A percentile compares a stretch with the other conserved stretches of the same genome.
phyloP scores from a whole-genome alignment of 2,329 filamentous ascomycete species.

The Alternaria postmessia region DNA sequence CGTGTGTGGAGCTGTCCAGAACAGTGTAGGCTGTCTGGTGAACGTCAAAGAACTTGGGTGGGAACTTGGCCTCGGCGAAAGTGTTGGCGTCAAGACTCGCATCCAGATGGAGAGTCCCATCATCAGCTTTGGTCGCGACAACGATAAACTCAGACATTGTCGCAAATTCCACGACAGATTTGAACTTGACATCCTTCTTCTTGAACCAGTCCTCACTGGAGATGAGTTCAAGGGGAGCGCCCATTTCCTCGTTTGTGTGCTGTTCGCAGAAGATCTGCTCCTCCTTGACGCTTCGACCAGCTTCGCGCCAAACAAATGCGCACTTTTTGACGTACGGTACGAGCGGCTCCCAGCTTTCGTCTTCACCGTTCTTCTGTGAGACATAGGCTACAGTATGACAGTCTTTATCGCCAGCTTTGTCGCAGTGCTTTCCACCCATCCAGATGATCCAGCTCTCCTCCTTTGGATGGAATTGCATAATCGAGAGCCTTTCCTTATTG shows the following conservation, averaged over 20 bases:
- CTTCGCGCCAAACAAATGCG: conserved; percentile 79
- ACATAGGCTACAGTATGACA: conserved; percentile 80
- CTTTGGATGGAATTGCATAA: conserved; percentile 82
- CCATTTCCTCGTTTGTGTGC: conserved; percentile 67
- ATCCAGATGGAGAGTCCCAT: conserved; percentile 76
- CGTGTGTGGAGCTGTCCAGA: conserved; percentile 91
- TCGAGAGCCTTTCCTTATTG: conserved; percentile 59
- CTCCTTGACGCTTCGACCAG: conserved; percentile 63
- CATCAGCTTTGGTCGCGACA: conserved; percentile 74
- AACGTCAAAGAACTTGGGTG: conserved; percentile 79
- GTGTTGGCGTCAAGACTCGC: conserved; percentile 83
- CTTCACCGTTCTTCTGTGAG: conserved; percentile 77
- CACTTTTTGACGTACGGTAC: conserved; percentile 80
- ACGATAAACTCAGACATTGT: conserved; percentile 98
- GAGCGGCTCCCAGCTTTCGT: conserved; percentile 73
- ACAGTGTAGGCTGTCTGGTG: conserved; percentile 89
- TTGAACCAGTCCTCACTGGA: conserved; percentile 84
- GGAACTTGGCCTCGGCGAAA: conserved; percentile 87
- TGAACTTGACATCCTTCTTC: conserved; percentile 68
- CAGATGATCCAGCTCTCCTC: conserved; percentile 88
- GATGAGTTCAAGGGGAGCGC: conserved; percentile 72
- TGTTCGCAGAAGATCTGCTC: conserved; percentile 72
- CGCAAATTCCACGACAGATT: conserved; percentile 83
- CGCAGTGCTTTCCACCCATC: conserved; percentile 76
- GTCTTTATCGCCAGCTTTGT: conserved; percentile 57